Conservation (phyloP, 441 rosid genomes). For the Erodium texanum region DNA sequence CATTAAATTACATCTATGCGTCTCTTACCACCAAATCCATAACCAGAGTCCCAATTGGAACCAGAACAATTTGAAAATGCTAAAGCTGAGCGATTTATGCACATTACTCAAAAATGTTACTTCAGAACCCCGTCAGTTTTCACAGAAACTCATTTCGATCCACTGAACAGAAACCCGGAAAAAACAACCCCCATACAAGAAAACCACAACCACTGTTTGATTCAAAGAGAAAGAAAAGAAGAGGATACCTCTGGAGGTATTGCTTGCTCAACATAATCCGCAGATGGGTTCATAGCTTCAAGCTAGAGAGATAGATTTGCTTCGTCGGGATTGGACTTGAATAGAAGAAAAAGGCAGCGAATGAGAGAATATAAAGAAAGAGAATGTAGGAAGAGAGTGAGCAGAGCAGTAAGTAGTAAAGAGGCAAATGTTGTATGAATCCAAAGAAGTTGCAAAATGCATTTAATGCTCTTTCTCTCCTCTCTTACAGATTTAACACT, state of each 20-base stretch:
- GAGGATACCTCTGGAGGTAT: constrained; percentile 37
- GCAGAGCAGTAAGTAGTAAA: constrained; percentile 17
- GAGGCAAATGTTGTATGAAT: constrained; percentile 19
- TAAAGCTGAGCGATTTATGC: not conserved
- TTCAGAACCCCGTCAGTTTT: not conserved
- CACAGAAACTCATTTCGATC: not conserved
- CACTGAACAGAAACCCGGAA: constrained; percentile 4
- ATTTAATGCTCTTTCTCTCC: constrained; percentile 34
- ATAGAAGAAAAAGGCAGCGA: constrained; percentile 17
- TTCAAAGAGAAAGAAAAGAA: constrained; percentile 2
- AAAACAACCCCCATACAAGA: not conserved
- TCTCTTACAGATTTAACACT: not conserved
- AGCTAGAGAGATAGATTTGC: not conserved
- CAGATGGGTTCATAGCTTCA: constrained; percentile 42
- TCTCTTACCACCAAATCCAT: not conserved
- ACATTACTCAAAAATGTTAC: not conserved
- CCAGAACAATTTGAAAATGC: not conserved
- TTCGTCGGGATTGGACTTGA: not conserved
- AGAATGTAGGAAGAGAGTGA: constrained; percentile 30
- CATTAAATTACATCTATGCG: not conserved
- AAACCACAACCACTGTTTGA: not conserved
- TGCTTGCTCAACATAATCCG: constrained; percentile 36
- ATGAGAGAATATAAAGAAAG: constrained; percentile 26
- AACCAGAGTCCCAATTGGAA: too few relatives aligned
- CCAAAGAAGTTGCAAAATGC: constrained; percentile 30